Base-by-base conservation (phyloP, 257 asterid species). In the Striga asiatica region DNA sequence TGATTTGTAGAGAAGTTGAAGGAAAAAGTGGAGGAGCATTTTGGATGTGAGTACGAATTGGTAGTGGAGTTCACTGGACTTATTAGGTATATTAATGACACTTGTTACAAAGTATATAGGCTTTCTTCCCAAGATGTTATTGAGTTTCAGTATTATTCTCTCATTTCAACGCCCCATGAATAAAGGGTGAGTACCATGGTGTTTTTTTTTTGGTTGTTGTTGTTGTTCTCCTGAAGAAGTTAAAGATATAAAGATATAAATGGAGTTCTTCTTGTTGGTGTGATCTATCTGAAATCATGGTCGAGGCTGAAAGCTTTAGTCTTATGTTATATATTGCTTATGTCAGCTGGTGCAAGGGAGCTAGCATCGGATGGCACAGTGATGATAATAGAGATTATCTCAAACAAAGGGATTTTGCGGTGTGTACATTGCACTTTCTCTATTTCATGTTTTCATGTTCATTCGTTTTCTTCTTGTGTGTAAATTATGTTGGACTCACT, bases 301-400 rank as follows among this genome's bases (percentile, higher is more conserved):
- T 41, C 25, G 8, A 5, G 13, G 47, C 22, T 13, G 7, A 3
- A 43, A 25, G 32, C 43, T 19, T 18, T 27, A 10, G n/a, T 16
- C 27, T 27, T 6, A 37, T 27, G 49, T 17, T 42, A 41, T 41
- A 14, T 14, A 7, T 41, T 53, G 28, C 54, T 16, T 31, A 48
- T 52, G 41, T 49, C 76, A 89, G 95, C 69, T 86, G 98, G 98
- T 78, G 85, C 67, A 83, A 67, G 67, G 96, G 92, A 64, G 85
- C 96, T 50, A 83, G 92, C 75, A 86, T 91, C 28, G 96, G 98
- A 62, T 91, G 96, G 95, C 98, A 91, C 70, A 84, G 95, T 64
- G 98, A 86, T 60, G 93, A 91, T 59, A 91, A 91, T 63, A 77
- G 94, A 67, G 79, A 76, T 28, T 89, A 91, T 73, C 98, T 91